phyloP scores from a whole-genome alignment of 495 filamentous ascomycete species.

The Hapsidospora chrysogenum region DNA sequence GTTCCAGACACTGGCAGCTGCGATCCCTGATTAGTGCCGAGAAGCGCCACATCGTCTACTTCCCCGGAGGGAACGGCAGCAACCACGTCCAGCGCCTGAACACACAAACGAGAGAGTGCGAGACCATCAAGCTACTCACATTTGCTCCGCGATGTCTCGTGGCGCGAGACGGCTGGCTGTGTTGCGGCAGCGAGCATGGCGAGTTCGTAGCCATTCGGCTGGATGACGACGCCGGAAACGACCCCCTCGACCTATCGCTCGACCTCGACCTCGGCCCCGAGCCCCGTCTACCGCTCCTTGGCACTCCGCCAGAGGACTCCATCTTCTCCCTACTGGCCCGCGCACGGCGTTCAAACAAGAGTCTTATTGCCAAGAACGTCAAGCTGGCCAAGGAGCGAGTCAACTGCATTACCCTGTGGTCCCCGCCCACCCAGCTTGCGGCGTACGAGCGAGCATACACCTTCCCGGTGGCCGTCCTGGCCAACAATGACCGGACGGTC shows the following conservation, averaged over 20 bases:
- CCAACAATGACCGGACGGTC: slow-evolving; percentile 82
- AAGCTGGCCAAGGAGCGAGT: slow-evolving; percentile 31
- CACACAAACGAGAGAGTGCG: slow-evolving; percentile 51
- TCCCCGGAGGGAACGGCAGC: slow-evolving; percentile 45
- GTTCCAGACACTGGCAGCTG: slow-evolving; percentile 70
- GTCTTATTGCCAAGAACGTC: slow-evolving; percentile 17
- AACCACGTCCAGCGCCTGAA: slow-evolving; percentile 56
- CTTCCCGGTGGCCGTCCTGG: slow-evolving; percentile 27
- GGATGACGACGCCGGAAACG: slow-evolving; percentile 14
- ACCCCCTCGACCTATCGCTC: slow-evolving; percentile 8
- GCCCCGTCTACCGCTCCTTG: slow-evolving; percentile 39
- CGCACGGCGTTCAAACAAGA: slow-evolving; percentile 18
- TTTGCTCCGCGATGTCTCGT: slow-evolving; percentile 77
- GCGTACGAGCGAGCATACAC: slow-evolving; percentile 18
- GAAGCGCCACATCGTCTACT: slow-evolving; percentile 61
- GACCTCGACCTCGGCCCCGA: slow-evolving; percentile 33
- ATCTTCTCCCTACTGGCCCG: slow-evolving; percentile 8
- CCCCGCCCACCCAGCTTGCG: slow-evolving; percentile 12
- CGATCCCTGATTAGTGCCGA: slow-evolving; percentile 78
- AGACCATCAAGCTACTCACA: slow-evolving; percentile 58
- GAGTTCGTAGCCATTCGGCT: slow-evolving; percentile 68
- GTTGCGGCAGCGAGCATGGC: slow-evolving; percentile 72
- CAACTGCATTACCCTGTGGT: slow-evolving; percentile 41
- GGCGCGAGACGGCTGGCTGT: slow-evolving; percentile 73
- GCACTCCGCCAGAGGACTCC: slow-evolving; percentile 15